Conservation (phyloP, 169 alveolate genomes). For the Eimeria necatrix region DNA sequence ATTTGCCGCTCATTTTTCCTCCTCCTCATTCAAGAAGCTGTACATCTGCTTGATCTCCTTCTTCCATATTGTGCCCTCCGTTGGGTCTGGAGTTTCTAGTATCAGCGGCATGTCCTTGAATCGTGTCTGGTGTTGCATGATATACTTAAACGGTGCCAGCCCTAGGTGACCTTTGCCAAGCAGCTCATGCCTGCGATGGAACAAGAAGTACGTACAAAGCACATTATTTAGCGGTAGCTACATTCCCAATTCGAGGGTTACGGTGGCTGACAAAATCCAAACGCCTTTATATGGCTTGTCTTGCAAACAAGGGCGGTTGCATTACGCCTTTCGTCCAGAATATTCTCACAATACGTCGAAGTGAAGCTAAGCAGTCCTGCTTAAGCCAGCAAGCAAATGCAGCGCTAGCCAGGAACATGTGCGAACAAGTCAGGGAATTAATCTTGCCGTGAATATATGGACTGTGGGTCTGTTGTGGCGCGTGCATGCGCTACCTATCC, state of each 20-base stretch:
- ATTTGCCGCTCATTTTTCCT: not conserved
- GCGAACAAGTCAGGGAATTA: too few relatives aligned
- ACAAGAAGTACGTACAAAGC: not conserved
- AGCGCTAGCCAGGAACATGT: too few relatives aligned
- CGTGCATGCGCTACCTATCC: slow-evolving; percentile 83
- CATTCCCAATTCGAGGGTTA: not conserved
- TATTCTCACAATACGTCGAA: not conserved
- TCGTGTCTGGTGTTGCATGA: slow-evolving; percentile 88
- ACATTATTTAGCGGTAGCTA: too few relatives aligned
- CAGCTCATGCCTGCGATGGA: slow-evolving; percentile 90
- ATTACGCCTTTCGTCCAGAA: not conserved
- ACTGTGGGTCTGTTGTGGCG: too few relatives aligned
- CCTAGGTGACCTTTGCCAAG: slow-evolving; percentile 93
- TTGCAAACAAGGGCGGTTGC: not conserved
- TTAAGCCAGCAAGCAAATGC: too few relatives aligned
- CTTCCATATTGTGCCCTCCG: slow-evolving; percentile 90
- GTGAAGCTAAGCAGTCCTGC: too few relatives aligned
- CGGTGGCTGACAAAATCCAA: not conserved
- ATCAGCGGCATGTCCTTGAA: slow-evolving; percentile 92
- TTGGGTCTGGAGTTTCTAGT: slow-evolving; percentile 92
- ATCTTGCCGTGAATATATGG: too few relatives aligned
- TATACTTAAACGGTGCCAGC: slow-evolving; percentile 90
- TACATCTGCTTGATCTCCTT: slow-evolving; percentile 90
- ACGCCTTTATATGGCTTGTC: not conserved
- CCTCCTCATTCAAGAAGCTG: slow-evolving; percentile 81